phyloP scores from a whole-genome alignment of 352 stramenopile species.

The Phytopythium kandeliae region DNA sequence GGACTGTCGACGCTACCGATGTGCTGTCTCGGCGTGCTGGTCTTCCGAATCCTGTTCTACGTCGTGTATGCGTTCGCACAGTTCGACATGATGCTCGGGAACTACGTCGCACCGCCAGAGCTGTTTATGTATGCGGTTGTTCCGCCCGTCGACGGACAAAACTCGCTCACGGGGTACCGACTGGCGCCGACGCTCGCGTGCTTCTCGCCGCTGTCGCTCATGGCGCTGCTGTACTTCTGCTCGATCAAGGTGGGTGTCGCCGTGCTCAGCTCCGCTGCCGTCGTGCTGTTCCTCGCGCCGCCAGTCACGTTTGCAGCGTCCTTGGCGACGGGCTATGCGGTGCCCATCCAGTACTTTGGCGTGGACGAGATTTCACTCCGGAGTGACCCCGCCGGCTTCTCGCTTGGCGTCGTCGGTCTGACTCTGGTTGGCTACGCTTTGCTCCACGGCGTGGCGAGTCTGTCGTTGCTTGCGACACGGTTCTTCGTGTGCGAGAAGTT shows the following conservation, averaged over 20 bases:
- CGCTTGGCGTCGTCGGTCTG: slow-evolving; percentile 20
- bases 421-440: slow-evolving; percentile 44
- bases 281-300: slow-evolving; percentile 24
- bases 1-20: slow-evolving; percentile 44
- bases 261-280: slow-evolving; percentile 24
- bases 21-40: slow-evolving; percentile 57
- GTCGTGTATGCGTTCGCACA: slow-evolving; percentile 48
- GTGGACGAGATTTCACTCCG: slow-evolving; percentile 12
- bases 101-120: slow-evolving; percentile 25
- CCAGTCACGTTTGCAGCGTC: slow-evolving; percentile 22
- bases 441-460: slow-evolving; percentile 42
- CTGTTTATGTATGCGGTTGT: slow-evolving; percentile 35
- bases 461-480: slow-evolving; percentile 26
- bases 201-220: slow-evolving; percentile 61
- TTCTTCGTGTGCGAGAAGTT: slow-evolving; percentile 54
- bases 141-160: slow-evolving; percentile 11
- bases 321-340: slow-evolving; percentile 9
- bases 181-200: slow-evolving; percentile 36
- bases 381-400: slow-evolving; percentile 15
- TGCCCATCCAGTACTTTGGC: slow-evolving; percentile 19
- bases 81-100: slow-evolving; percentile 45
- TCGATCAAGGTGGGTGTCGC: slow-evolving; percentile 49
- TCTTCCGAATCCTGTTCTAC: slow-evolving; percentile 56
- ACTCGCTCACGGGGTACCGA: slow-evolving; percentile 21
- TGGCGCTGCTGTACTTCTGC: slow-evolving; percentile 66